phyloP scores from a whole-genome alignment of 208 protist species.

The Phytomonas sp. region DNA sequence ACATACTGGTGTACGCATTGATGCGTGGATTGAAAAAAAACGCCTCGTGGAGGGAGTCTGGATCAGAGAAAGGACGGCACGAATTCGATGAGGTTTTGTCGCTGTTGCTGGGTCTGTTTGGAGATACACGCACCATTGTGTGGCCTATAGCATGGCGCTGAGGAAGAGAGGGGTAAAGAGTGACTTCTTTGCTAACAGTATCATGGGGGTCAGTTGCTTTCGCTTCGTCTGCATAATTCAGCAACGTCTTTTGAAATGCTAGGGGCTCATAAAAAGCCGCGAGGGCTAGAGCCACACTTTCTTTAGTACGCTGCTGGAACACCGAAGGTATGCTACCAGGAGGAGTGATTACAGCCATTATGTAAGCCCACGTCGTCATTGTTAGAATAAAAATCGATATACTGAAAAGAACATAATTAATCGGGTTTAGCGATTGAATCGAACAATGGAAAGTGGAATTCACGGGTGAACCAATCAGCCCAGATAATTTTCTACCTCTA shows the following conservation, averaged over 20 bases:
- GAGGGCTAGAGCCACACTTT: conserved; percentile 63
- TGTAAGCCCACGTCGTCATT: conserved; percentile 68
- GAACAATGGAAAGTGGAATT: conserved; percentile 4
- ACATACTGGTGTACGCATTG: conserved; percentile 53
- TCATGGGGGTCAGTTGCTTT: background rate
- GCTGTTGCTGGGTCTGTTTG: background rate
- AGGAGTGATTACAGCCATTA: conserved; percentile 48
- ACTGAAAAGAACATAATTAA: conserved; percentile 50
- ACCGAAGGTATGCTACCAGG: conserved; percentile 61
- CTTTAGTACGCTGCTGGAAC: conserved; percentile 53
- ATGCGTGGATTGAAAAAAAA: conserved; percentile 53
- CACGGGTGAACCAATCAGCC: conserved; percentile 10
- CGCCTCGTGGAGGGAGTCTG: conserved; percentile 17
- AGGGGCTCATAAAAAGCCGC: conserved; percentile 57
- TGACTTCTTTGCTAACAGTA: background rate
- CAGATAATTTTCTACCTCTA: background rate
- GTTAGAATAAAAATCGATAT: conserved; percentile 44
- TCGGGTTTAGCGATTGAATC: conserved; percentile 17
- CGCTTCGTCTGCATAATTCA: background rate
- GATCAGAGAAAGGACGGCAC: background rate
- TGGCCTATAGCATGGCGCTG: background rate
- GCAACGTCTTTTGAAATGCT: background rate
- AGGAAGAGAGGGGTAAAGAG: background rate
- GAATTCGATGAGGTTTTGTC: background rate
- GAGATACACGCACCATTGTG: background rate